Conservation (phyloP, 805 yeast species). For the Ogataea zsoltii region DNA sequence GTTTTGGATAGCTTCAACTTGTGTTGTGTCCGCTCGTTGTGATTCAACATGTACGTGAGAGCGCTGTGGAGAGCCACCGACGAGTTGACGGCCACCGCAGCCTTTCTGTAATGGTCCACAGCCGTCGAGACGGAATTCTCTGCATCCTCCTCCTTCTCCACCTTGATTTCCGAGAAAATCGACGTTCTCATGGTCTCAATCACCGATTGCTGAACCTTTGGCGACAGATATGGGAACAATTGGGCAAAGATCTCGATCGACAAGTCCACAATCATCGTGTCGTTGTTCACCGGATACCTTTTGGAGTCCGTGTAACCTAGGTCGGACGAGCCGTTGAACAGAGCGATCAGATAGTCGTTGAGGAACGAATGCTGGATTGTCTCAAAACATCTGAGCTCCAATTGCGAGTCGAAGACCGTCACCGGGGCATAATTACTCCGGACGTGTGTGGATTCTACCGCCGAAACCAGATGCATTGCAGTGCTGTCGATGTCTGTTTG, state of each 20-base stretch:
- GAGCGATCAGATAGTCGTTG: slow-evolving; percentile 41
- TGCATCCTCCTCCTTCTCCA: slow-evolving; percentile 15
- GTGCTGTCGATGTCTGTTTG: slow-evolving; percentile 30
- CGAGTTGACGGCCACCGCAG: slow-evolving; percentile 60
- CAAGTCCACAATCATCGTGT: slow-evolving; percentile 64
- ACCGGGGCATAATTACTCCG: slow-evolving; percentile 30
- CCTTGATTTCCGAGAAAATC: slow-evolving; percentile 42
- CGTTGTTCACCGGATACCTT: slow-evolving; percentile 42
- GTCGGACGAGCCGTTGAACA: slow-evolving; percentile 28
- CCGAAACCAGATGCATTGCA: slow-evolving; percentile 25
- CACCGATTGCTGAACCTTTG: slow-evolving; percentile 84
- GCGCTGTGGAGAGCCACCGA: slow-evolving; percentile 64
- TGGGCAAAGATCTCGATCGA: slow-evolving; percentile 76
- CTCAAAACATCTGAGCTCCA: slow-evolving; percentile 31
- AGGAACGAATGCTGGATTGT: slow-evolving; percentile 43
- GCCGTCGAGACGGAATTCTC: slow-evolving; percentile 9
- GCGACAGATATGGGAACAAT: slow-evolving; percentile 68
- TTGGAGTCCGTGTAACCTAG: slow-evolving; percentile 38
- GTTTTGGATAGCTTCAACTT: slow-evolving; percentile 24
- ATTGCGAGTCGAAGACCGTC: slow-evolving; percentile 37
- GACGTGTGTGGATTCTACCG: slow-evolving; percentile 34
- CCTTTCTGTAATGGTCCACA: slow-evolving; percentile 25
- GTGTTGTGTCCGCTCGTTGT: slow-evolving; percentile 14
- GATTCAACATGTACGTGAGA: slow-evolving; percentile 32
- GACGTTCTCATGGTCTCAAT: slow-evolving; percentile 72